Conservation (phyloP, 768 basidiomycete species). For the Tylopilus vinaceipallidus region DNA sequence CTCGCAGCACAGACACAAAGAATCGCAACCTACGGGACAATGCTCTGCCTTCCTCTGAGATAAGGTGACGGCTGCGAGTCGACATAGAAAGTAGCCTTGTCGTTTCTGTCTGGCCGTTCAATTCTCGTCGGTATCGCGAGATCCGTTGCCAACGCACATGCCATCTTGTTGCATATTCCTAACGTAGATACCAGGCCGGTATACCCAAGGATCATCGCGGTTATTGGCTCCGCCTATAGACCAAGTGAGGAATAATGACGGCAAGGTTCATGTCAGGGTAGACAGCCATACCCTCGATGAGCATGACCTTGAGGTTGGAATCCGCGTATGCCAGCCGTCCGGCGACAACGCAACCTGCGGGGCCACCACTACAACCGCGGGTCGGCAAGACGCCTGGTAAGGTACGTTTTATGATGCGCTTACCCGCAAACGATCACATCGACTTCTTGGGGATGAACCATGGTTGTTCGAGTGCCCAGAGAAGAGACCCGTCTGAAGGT, state of each 20-base stretch:
- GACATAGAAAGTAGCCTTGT: slow-evolving; percentile 71
- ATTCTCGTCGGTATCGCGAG: not conserved
- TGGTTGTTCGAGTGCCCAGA: slow-evolving; percentile 14
- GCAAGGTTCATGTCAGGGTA: not conserved
- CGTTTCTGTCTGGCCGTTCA: slow-evolving; percentile 46
- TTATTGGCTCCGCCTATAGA: slow-evolving; percentile 62
- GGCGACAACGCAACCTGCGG: slow-evolving; percentile 65
- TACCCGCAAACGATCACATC: slow-evolving; percentile 67
- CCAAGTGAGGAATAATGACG: not conserved
- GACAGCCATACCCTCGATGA: slow-evolving; percentile 55
- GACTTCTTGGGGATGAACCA: slow-evolving; percentile 65
- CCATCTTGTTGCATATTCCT: slow-evolving; percentile 72
- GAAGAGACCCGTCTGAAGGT: not conserved
- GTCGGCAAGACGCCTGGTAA: slow-evolving; percentile 6
- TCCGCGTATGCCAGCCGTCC: slow-evolving; percentile 71
- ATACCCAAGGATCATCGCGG: slow-evolving; percentile 74
- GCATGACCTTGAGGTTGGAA: slow-evolving; percentile 71
- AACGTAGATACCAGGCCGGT: slow-evolving; percentile 66
- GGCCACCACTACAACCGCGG: slow-evolving; percentile 46
- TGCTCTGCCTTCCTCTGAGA: slow-evolving; percentile 60
- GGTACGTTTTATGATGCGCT: slow-evolving; percentile 1
- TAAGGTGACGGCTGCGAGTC: slow-evolving; percentile 57
- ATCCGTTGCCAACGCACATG: slow-evolving; percentile 43
- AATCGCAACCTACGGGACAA: slow-evolving; percentile 56
- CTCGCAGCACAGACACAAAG: not conserved